Evolutionary conservation across 2,329 filamentous ascomycete genomes (phyloP), one percentile per base, ranked within the genome.

Genomic region (Penicillium palitans): DNA sequence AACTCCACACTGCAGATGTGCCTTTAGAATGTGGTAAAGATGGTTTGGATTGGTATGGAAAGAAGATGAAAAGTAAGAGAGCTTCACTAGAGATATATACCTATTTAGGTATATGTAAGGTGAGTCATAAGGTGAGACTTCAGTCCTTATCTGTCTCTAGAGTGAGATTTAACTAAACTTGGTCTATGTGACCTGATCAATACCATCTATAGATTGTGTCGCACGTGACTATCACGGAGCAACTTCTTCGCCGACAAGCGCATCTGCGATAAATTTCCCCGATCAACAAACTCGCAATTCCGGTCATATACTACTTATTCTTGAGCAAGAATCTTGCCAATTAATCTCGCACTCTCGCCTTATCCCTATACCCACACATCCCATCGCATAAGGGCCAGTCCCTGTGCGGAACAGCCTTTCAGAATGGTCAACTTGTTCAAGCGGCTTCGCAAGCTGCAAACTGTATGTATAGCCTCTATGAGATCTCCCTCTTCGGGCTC

Each of bases 361-460:
- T 17, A 35, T 51, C 8, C 33, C 40, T 15, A 37, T 39, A 50
- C 17, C 48, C 40, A 46, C 25, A 46, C 46, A 13, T 59, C 29
- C 35, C 50, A 35, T 58, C 40, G 60, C 52, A 50, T 33, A 57
- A 63, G 60, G 53, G 57, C 57, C 27, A 61, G 55, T 53, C 63
- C 61, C 63, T 64, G 53, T 60, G 63, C 64, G 61, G 46, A 61
- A 61, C 55, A 62, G 55, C 50, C 57, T 56, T 61, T 62, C 68
- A 75, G 49, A 59, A 81, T 80, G 78, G 78, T 80, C 61, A 80
- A 79, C 67, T 62, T 81, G 46, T 70, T 77, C 62, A 85, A 86
- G 78, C 88, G 91, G 69, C 87, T 91, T 84, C 86, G 88, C 74
- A 86, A 86, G 77, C 80, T 96, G 73, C 87, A 86, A 75, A 81